Evolutionary conservation across 2,329 filamentous ascomycete species (phyloP), one percentile per base, ranked within the genome.

Genomic region (Neospermospora avenae): DNA sequence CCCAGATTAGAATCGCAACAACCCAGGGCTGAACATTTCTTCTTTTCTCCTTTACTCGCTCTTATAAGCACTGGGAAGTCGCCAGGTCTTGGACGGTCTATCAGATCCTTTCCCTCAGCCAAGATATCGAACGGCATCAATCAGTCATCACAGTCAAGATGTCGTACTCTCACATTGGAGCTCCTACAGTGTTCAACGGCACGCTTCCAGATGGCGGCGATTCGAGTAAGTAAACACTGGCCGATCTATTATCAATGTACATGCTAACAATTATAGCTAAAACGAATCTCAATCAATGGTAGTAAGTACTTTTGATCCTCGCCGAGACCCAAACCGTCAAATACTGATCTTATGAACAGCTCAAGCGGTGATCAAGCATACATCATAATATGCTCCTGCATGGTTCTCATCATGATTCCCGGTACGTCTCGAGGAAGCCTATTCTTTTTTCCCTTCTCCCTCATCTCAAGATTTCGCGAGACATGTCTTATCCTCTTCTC

Each of bases 231-330:
- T 64, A 35, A 3, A 34, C 10, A 28, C 28, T 10, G 11, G 8
- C 41, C 31, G 16, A 22, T 24, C 13, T 16, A 22, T 7, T 10
- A 2, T 13, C 11, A 3, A 22, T 20, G 13, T 14, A n/a, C 3
- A 24, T 14, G 25, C 55, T 61, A 24, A 57, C 41, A 39, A 25
- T 22, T n/a, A 11, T 42, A 57, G 93, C 81, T 70, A 84, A 80
- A 72, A 86, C 90, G 71, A 96, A 97, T 78, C 77, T 97, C 73
- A 97, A 97, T 82, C 91, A 95, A 84, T 96, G 92, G 91, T 97
- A 89, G 77, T 83, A 90, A 68, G 28, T 31, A 31, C 11, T 31
- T 31, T 10, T 31, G 28, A 31, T 31, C 28, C 28, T 31, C 28
- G 11, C 11, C 28, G 28, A 6, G 11, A 31, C 1, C 28, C 2